Conservation (phyloP, 2,329 filamentous ascomycete genomes). For the Alternaria atra region DNA sequence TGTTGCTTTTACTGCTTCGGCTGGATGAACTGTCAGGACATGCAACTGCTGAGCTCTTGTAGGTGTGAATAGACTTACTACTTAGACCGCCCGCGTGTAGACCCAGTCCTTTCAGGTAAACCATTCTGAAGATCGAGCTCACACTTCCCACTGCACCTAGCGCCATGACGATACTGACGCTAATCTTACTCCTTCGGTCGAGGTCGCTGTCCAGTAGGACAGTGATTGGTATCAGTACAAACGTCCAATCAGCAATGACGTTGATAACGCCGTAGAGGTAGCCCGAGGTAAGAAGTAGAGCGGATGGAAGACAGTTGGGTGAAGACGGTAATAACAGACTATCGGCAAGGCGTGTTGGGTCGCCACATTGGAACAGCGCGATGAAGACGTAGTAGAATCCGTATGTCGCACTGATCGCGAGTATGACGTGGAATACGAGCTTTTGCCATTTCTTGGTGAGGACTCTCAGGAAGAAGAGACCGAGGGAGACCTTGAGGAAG, state of each 20-base stretch:
- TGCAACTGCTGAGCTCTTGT: neutral
- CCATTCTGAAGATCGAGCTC: constrained; percentile 44
- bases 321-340: constrained; percentile 20
- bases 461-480: constrained; percentile 49
- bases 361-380: constrained; percentile 43
- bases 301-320: constrained; percentile 33
- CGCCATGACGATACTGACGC: constrained; percentile 55
- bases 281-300: constrained; percentile 34
- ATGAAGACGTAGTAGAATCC: constrained; percentile 43
- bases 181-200: constrained; percentile 56
- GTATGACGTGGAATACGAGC: constrained; percentile 7
- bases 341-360: constrained; percentile 37
- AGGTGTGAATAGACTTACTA: constrained; percentile 13
- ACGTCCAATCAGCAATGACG: constrained; percentile 47
- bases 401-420: constrained; percentile 17
- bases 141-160: constrained; percentile 53
- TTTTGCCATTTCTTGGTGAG: constrained; percentile 46
- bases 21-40: constrained; percentile 24
- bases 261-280: constrained; percentile 47
- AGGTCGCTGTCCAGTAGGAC: constrained; percentile 54
- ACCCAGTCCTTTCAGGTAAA: constrained; percentile 40
- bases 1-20: constrained; percentile 49
- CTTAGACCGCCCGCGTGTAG: constrained; percentile 17
- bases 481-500: constrained; percentile 55
- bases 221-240: constrained; percentile 46